These are phyloP conservation scores for Cercospora berteroae DNA, from an alignment of 2,329 filamentous ascomycete species.

Conservation along the genomic window DNA sequence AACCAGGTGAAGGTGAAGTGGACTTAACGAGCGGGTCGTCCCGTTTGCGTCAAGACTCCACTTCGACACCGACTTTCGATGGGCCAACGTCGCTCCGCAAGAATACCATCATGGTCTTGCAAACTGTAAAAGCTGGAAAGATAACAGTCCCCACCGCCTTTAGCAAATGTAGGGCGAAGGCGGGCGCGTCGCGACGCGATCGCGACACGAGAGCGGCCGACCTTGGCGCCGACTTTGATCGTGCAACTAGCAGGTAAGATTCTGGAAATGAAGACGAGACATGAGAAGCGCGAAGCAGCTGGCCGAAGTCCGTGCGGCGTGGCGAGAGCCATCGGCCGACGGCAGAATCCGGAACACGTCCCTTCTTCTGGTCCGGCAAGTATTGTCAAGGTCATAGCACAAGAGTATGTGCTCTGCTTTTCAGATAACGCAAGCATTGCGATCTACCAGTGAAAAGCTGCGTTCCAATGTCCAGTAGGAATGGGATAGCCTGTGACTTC, in stretches of 20 bases:
- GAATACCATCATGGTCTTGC: background rate
- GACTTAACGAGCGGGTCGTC: background rate
- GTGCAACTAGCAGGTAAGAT: background rate
- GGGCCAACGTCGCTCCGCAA: background rate
- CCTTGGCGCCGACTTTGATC: background rate
- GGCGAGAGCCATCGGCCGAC: background rate
- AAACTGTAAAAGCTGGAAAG: background rate
- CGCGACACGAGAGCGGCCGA: background rate
- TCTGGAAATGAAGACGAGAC: background rate
- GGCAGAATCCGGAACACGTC: background rate
- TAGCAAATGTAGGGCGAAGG: background rate
- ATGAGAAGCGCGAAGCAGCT: background rate
- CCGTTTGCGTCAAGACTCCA: background rate
- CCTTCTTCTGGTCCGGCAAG: background rate
- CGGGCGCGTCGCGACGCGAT: background rate
- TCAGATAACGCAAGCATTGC: background rate
- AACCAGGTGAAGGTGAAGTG: background rate
- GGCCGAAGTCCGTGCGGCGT: background rate
- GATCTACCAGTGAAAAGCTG: background rate
- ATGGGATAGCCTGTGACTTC: background rate
- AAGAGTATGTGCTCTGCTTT: background rate
- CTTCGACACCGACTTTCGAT: background rate
- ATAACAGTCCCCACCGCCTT: background rate
- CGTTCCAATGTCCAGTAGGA: background rate
- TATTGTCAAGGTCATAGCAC: background rate